Percentiles rank a stretch among this genome's conserved stretches.
These are phyloP conservation scores for Dothistroma pini DNA, from an alignment of 2,329 filamentous ascomycete genomes.

Conservation along the genomic window DNA sequence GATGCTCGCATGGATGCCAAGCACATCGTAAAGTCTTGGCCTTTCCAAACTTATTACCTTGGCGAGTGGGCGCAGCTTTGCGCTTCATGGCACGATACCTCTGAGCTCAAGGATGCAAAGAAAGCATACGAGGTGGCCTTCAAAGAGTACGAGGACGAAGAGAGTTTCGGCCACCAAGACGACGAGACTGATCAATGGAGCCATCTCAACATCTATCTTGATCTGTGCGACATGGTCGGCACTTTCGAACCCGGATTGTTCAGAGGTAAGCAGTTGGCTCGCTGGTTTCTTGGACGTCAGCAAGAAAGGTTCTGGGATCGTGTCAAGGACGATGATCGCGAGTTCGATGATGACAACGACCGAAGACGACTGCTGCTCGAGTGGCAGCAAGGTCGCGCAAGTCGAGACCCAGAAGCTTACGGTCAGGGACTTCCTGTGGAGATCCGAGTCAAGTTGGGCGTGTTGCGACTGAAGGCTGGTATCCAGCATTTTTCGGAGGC, in stretches of 20 bases:
- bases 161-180: conserved; percentile 37
- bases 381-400: conserved; percentile 52
- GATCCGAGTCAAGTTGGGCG: conserved; percentile 75
- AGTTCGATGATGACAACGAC: conserved; percentile 77
- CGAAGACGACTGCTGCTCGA: conserved; percentile 60
- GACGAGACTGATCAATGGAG: conserved; percentile 63
- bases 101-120: conserved; percentile 28
- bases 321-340: conserved; percentile 67
- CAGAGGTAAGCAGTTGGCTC: conserved; percentile 66
- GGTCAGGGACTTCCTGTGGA: conserved; percentile 74
- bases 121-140: conserved; percentile 51
- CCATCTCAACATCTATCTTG: conserved; percentile 79
- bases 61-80: conserved; percentile 56
- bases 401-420: conserved; percentile 56
- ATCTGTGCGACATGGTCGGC: conserved; percentile 65
- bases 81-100: conserved; percentile 22
- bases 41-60: conserved; percentile 53
- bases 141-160: conserved; percentile 41
- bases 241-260: conserved; percentile 63
- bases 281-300: conserved; percentile 77
- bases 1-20: conserved; percentile 52
- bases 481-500: conserved; percentile 65
- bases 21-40: conserved; percentile 51
- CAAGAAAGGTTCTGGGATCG: conserved; percentile 75
- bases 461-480: conserved; percentile 72